phyloP scores from a whole-genome alignment of 768 basidiomycete genomes.

The Termitomyces sp. region DNA sequence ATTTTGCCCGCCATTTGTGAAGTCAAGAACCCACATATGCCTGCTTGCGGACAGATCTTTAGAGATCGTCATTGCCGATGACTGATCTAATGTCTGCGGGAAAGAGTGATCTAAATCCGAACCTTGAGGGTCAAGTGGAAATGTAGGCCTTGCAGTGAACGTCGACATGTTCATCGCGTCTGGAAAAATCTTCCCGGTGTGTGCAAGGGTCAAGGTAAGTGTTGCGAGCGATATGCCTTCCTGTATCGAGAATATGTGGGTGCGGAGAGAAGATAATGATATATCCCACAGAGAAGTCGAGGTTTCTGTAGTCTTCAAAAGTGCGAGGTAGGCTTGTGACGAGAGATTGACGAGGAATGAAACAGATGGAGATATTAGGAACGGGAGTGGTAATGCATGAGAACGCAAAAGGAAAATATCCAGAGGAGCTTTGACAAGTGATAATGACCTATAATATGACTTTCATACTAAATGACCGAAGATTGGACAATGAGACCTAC shows the following conservation, averaged over 20 bases:
- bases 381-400: conserved; percentile 71
- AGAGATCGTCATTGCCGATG: conserved; percentile 20
- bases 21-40: conserved; percentile 68
- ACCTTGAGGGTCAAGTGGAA: conserved; percentile 44
- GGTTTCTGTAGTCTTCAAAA: conserved; percentile 36
- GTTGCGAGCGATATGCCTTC: conserved; percentile 56
- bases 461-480: neutral
- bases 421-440: conserved; percentile 45
- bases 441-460: conserved; percentile 31
- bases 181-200: conserved; percentile 35
- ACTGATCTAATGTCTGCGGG: conserved; percentile 35
- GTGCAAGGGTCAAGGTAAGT: conserved; percentile 36
- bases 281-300: conserved; percentile 39
- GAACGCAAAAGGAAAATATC: conserved; percentile 69
- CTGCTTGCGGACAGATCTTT: conserved; percentile 11
- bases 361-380: conserved; percentile 61
- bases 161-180: conserved; percentile 43
- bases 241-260: conserved; percentile 34
- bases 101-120: conserved; percentile 50
- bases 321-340: conserved; percentile 62
- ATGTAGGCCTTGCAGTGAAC: conserved; percentile 46
- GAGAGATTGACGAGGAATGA: conserved; percentile 74
- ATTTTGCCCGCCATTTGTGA: conserved; percentile 50
- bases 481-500: conserved; percentile 32
- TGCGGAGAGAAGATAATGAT: conserved; percentile 43